Percentiles rank a stretch among this genome's conserved stretches.
Evolutionary conservation across 225 moss, liverwort and hornwort species (phyloP).

Genomic region (Pseudoscleropodium purum): DNA sequence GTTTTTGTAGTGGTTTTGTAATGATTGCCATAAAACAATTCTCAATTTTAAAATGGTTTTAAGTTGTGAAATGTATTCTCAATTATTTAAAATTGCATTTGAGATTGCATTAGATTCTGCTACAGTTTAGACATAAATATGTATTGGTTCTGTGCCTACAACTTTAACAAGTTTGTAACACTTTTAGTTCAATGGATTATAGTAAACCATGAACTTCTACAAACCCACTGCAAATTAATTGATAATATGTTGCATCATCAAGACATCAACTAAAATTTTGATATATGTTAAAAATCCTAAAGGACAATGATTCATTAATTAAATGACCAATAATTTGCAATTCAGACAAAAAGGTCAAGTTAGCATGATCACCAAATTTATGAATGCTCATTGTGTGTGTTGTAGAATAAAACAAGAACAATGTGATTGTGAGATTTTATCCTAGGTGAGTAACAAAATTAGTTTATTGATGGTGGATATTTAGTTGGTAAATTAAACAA

Average conservation of each 20-base stretch:
- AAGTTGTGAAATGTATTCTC: not conserved
- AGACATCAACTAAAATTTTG: too few species aligned
- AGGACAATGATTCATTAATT: not conserved
- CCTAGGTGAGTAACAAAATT: too few species aligned
- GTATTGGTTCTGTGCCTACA: not conserved
- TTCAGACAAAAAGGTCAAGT: not conserved
- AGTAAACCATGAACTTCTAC: not conserved
- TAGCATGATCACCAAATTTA: not conserved
- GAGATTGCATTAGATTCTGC: not conserved
- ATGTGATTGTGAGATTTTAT: too few species aligned
- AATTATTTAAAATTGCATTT: not conserved
- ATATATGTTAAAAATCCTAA: not conserved
- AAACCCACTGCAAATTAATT: not conserved
- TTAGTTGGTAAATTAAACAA: too few species aligned
- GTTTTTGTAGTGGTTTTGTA: not conserved
- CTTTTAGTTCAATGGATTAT: not conserved
- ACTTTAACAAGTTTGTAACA: too few species aligned
- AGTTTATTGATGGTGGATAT: too few species aligned
- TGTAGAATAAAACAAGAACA: not conserved
- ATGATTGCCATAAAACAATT: accelerated
- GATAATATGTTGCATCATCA: not conserved
- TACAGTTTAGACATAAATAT: not conserved
- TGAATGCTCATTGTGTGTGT: not conserved
- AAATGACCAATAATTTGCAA: not conserved
- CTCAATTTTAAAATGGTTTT: not conserved